These are phyloP conservation scores for Neonectria punicea DNA, from an alignment of 2,329 filamentous ascomycete genomes.

Conservation along the genomic window DNA sequence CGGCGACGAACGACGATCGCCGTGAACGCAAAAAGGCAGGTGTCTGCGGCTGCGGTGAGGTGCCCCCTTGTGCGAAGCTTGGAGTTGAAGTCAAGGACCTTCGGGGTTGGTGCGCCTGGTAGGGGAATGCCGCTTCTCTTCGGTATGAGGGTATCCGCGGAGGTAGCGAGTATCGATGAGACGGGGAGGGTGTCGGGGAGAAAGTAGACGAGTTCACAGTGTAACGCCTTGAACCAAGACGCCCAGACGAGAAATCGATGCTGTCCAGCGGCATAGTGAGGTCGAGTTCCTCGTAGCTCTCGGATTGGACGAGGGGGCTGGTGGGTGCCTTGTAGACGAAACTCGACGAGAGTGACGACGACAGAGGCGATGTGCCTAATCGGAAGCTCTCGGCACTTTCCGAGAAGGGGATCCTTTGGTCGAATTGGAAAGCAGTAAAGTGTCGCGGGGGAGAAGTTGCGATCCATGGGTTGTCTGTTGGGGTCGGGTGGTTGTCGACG, in stretches of 20 bases:
- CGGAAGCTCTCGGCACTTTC: conserved; percentile 51
- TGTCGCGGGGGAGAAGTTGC: conserved; percentile 66
- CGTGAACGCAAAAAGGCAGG: conserved; percentile 65
- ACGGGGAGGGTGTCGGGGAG: conserved; percentile 55
- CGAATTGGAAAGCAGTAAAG: conserved; percentile 59
- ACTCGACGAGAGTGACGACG: conserved; percentile 79
- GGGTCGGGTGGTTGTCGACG: conserved; percentile 34
- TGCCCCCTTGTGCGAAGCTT: conserved; percentile 48
- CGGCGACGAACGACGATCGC: conserved; percentile 76
- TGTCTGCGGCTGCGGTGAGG: conserved; percentile 64
- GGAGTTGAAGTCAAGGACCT: conserved; percentile 76
- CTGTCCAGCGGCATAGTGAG: conserved; percentile 64
- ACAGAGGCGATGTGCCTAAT: conserved; percentile 68
- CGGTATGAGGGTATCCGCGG: conserved; percentile 53
- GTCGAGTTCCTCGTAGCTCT: conserved; percentile 80
- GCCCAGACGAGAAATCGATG: conserved; percentile 58
- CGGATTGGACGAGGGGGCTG: conserved; percentile 89
- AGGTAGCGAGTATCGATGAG: conserved; percentile 44
- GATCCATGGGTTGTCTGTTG: conserved; percentile 56
- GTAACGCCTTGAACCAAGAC: conserved; percentile 67
- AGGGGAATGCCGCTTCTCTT: conserved; percentile 71
- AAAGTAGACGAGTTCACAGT: conserved; percentile 74
- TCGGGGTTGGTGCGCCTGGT: conserved; percentile 82
- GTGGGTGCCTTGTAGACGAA: conserved; percentile 91
- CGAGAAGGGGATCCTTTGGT: conserved; percentile 46